Evolutionary conservation across 1,284 basidiomycete genomes (phyloP).

Genomic region (Porogramme epimiltina): DNA sequence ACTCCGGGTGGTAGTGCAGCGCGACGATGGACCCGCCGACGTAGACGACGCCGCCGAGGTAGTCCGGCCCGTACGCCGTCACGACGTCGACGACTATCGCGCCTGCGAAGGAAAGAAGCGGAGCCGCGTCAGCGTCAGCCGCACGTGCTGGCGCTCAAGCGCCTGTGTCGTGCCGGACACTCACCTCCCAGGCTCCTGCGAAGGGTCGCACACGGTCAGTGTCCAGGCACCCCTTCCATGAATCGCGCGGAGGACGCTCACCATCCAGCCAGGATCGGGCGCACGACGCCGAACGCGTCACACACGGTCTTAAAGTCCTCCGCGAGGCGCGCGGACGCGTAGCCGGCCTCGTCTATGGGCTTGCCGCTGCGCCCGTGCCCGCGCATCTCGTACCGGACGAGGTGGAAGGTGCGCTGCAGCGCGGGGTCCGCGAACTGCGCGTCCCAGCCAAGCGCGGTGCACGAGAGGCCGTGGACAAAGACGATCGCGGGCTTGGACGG

Average conservation of each 20-base stretch:
- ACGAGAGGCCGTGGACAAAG: slow-evolving; percentile 43
- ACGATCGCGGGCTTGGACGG: slow-evolving; percentile 39
- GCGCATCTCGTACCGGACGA: slow-evolving; percentile 38
- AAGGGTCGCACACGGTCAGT: not conserved
- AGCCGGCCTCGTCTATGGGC: slow-evolving; percentile 26
- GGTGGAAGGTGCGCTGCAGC: slow-evolving; percentile 34
- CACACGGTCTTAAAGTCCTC: slow-evolving; percentile 39
- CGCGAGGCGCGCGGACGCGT: slow-evolving; percentile 34
- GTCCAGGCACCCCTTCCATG: not conserved
- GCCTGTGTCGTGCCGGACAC: too few relatives aligned
- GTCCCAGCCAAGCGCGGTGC: slow-evolving; percentile 39
- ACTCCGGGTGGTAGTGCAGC: slow-evolving; percentile 21
- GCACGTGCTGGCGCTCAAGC: too few relatives aligned
- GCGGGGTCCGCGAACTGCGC: slow-evolving; percentile 37
- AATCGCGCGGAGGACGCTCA: slow-evolving; percentile 15
- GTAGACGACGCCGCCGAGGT: slow-evolving; percentile 39
- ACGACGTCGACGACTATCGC: slow-evolving; percentile 40
- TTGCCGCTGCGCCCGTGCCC: slow-evolving; percentile 35
- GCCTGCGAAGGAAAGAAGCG: slow-evolving; percentile 19
- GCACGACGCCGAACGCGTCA: slow-evolving; percentile 33
- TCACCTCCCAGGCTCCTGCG: slow-evolving; percentile 42
- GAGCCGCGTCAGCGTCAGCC: not conserved
- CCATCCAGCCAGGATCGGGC: slow-evolving; percentile 42
- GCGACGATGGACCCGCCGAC: slow-evolving; percentile 31
- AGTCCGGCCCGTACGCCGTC: slow-evolving; percentile 34